These are phyloP conservation scores for Bruguiera parviflora DNA, from an alignment of 345 rosid species.

Conservation along the genomic window DNA sequence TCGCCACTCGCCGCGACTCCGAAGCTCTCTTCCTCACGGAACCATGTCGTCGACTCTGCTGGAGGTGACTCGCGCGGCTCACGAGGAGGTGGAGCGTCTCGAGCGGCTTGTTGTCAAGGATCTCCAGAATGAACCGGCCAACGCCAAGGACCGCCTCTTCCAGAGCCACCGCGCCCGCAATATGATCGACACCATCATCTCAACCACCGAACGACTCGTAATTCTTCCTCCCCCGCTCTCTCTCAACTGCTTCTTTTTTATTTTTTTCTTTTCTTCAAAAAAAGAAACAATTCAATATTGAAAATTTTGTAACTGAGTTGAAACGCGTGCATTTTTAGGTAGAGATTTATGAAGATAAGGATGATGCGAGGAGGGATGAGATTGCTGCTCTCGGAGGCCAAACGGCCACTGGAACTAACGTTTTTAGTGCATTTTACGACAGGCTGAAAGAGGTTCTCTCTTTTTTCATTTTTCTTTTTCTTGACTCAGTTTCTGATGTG, in stretches of 20 bases:
- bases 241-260: neutral
- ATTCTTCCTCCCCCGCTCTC: constrained; percentile 4
- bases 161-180: constrained; percentile 93
- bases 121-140: constrained; percentile 71
- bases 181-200: constrained; percentile 61
- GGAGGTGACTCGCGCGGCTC: constrained; percentile 80
- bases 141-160: constrained; percentile 62
- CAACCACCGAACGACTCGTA: constrained; percentile 70
- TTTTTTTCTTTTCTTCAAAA: neutral
- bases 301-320: neutral
- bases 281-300: too few relatives aligned
- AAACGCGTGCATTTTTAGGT: constrained; percentile 30
- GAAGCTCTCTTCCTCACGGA: too few relatives aligned
- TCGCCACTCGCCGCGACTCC: too few relatives aligned
- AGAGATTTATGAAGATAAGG: constrained; percentile 84
- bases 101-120: constrained; percentile 89
- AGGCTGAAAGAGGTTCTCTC: constrained; percentile 78
- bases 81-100: constrained; percentile 83
- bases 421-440: constrained; percentile 82
- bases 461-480: too few relatives aligned
- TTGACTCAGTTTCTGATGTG: too few relatives aligned
- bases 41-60: constrained; percentile 86
- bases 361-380: constrained; percentile 86
- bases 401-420: constrained; percentile 66
- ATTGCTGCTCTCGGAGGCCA: constrained; percentile 93